Base-by-base conservation (phyloP, 805 yeast genomes). In the Kuraishia floccosa region DNA sequence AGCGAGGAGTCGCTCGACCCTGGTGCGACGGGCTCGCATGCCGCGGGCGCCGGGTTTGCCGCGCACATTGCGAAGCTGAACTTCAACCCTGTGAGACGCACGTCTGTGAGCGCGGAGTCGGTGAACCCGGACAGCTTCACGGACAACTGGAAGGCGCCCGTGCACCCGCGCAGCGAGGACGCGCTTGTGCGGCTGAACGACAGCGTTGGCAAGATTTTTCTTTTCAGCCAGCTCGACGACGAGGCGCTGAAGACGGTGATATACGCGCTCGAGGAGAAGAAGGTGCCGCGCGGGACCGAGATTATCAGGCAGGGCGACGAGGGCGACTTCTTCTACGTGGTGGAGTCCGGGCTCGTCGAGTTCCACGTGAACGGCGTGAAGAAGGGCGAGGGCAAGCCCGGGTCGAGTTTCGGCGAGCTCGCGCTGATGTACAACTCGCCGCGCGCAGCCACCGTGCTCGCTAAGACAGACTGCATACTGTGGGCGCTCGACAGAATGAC, bases 371-470 rank as follows among this genome's bases (percentile, higher is more conserved):
- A 84, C 50, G 80, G 74, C 31, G 51, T 67, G 27, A 69, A 74
- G 46, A 89, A 86, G 24, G 77, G 72, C 49, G 63, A 80, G 1
- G 68, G 83, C n/a, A 79, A 83, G 7, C 75, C 84, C 24, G 96
- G 97, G 5, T 73, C 94, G 4, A 77, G 89, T 27, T 91, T 91
- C 56, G 98, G 98, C 50, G 98, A 91, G 56, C 68, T 91, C 47
- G 98, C 98, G 3, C 68, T 91, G 45, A 86, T 91, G 95, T 89
- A 91, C 62, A 89, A 91, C 54, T 76, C 96, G 13, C 96, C 96
- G 38, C 76, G 98, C 58, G 97, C 97, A 6, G 97, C 97, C 7
- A 85, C 97, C 1, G 96, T 83, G 1, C 46, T 68, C 17, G 87
- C 95, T 7, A 54, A 63, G 16, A 65, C 81, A 6, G 84, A 80